Conservation (phyloP, 164 flowering plant species). For the Vitis rotundifolia region DNA sequence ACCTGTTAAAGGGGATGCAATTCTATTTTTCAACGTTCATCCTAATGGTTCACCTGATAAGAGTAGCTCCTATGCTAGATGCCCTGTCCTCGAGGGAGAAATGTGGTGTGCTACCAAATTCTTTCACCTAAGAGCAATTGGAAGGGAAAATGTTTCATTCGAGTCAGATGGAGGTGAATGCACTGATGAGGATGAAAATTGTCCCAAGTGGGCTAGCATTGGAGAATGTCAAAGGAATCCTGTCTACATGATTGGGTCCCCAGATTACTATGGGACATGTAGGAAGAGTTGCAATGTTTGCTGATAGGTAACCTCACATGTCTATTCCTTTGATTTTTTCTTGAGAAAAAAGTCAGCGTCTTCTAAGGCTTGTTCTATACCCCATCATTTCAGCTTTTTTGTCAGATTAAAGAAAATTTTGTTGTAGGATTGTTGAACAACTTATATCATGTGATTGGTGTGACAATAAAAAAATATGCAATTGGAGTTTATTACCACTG, state of each 20-base stretch:
- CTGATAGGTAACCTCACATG: slow-evolving; percentile 18
- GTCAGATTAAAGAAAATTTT: no score
- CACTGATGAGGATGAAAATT: slow-evolving; percentile 75
- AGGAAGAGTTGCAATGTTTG: slow-evolving; percentile 84
- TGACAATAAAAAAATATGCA: no score
- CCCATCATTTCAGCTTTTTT: no score
- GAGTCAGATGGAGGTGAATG: slow-evolving; percentile 51
- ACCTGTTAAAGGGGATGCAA: slow-evolving; percentile 76
- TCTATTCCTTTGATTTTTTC: background rate
- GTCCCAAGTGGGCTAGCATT: slow-evolving; percentile 69
- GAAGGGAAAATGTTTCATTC: background rate
- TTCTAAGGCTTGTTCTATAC: no score
- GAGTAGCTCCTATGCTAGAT: slow-evolving; percentile 62
- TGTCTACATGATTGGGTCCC: slow-evolving; percentile 76
- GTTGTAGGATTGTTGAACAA: no score
- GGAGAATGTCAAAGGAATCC: slow-evolving; percentile 90
- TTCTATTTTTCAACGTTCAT: slow-evolving; percentile 65
- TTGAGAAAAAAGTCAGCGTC: background rate
- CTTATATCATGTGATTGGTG: no score
- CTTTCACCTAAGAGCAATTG: slow-evolving; percentile 37
- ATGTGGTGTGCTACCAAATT: slow-evolving; percentile 79
- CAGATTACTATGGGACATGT: slow-evolving; percentile 82
- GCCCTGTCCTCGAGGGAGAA: slow-evolving; percentile 78
- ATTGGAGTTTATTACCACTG: no score
- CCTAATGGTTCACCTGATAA: slow-evolving; percentile 60